Conservation (phyloP, 306 rosid genomes). For the Dryas drummondii region DNA sequence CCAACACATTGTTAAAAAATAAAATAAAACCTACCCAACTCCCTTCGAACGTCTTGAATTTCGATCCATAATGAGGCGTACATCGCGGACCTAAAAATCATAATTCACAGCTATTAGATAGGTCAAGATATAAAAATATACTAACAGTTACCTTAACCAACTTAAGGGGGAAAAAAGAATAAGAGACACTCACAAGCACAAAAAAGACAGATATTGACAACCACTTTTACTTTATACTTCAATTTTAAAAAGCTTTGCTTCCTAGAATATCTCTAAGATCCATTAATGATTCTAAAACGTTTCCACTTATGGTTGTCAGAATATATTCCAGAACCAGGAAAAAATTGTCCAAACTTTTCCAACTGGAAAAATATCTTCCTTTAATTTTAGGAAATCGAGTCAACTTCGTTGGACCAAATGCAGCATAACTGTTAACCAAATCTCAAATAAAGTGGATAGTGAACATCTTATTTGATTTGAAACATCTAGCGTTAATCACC, state of each 20-base stretch:
- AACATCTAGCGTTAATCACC: not conserved
- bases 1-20: not conserved
- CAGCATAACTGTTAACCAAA: not conserved
- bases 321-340: not conserved
- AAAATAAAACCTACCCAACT: slow-evolving; percentile 70
- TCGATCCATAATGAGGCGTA: slow-evolving; percentile 96
- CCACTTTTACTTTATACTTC: not conserved
- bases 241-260: not conserved
- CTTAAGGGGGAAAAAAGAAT: not conserved
- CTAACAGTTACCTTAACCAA: not conserved
- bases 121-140: not conserved
- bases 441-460: not conserved
- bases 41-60: slow-evolving; percentile 97
- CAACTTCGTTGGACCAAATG: not conserved
- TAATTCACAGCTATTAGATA: not conserved
- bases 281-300: not conserved
- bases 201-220: not conserved
- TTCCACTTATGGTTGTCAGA: not conserved
- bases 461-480: not conserved
- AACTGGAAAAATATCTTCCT: not conserved
- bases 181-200: not conserved
- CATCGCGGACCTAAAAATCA: slow-evolving; percentile 83
- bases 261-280: not conserved
- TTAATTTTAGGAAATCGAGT: not conserved
- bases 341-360: not conserved